These are phyloP conservation scores for Botryosphaeria agaves DNA, from an alignment of 2,329 filamentous ascomycete species.

Conservation along the genomic window DNA sequence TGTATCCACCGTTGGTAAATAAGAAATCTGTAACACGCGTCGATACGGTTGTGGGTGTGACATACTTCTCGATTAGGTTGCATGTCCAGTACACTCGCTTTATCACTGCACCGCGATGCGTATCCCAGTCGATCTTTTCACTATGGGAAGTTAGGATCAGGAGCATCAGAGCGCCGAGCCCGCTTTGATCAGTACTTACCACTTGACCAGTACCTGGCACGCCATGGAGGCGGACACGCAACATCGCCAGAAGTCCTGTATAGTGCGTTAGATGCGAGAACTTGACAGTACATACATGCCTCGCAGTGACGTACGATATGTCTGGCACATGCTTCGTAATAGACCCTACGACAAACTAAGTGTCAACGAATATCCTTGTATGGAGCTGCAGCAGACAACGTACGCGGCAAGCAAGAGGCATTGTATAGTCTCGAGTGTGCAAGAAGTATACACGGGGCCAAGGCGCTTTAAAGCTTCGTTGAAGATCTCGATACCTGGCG, in stretches of 20 bases:
- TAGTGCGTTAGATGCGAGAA: no score
- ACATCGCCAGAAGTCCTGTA: conserved; percentile 43
- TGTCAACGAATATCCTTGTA: not conserved
- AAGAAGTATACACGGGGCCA: conserved; percentile 38
- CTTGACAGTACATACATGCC: no score
- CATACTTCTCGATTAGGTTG: conserved; percentile 35
- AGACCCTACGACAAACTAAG: conserved; percentile 22
- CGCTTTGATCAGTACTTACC: conserved; percentile 19
- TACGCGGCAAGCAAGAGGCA: conserved; percentile 39
- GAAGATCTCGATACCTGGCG: conserved; percentile 41
- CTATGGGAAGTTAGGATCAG: conserved; percentile 3
- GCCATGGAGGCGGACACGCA: conserved; percentile 37
- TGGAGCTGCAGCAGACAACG: conserved; percentile 7
- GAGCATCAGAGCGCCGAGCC: conserved; percentile 13
- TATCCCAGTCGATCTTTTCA: conserved; percentile 26
- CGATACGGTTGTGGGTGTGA: not conserved
- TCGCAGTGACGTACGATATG: conserved; percentile 30
- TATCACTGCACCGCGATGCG: conserved; percentile 32
- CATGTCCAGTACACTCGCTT: conserved; percentile 41
- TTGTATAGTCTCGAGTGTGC: conserved; percentile 41
- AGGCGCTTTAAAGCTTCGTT: conserved; percentile 44
- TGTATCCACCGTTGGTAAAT: no score
- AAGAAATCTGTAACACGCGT: no score
- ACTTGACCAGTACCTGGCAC: conserved; percentile 38
- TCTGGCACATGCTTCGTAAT: conserved; percentile 34